phyloP scores from a whole-genome alignment of 805 yeast genomes.

The Wickerhamomyces sydowiorum region DNA sequence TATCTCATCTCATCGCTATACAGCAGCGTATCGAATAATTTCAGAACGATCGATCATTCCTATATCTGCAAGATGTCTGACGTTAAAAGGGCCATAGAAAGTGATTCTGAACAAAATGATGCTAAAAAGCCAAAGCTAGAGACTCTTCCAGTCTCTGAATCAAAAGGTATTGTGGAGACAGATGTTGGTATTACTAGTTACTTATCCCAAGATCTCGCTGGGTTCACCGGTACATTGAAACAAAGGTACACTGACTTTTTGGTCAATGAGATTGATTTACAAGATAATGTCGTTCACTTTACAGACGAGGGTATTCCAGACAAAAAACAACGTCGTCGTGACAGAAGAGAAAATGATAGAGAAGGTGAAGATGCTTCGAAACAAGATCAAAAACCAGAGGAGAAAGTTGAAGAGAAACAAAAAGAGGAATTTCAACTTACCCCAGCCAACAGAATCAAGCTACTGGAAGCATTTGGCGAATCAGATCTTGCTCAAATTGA shows the following conservation, averaged over 20 bases:
- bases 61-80: constrained; percentile 10
- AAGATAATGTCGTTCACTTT: constrained; percentile 70
- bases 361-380: constrained; percentile 12
- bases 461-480: constrained; percentile 53
- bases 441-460: constrained; percentile 38
- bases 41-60: constrained; percentile 2
- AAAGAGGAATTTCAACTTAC: constrained; percentile 33
- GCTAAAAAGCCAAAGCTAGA: constrained; percentile 17
- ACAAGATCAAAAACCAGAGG: constrained; percentile 24
- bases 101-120: constrained; percentile 8
- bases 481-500: constrained; percentile 54
- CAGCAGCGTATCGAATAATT: not conserved
- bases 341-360: constrained; percentile 21
- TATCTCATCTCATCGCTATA: not conserved
- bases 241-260: constrained; percentile 90
- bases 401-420: constrained; percentile 5
- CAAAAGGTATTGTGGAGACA: constrained; percentile 50
- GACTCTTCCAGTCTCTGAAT: not conserved
- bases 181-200: constrained; percentile 88
- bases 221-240: constrained; percentile 77
- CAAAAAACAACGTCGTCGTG: constrained; percentile 42
- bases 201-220: constrained; percentile 46
- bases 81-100: constrained; percentile 19
- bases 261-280: constrained; percentile 76
- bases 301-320: constrained; percentile 63